Evolutionary conservation across 2,329 filamentous ascomycete genomes (phyloP), one percentile per base, ranked within the genome.

Genomic region (Fusarium sororula): DNA sequence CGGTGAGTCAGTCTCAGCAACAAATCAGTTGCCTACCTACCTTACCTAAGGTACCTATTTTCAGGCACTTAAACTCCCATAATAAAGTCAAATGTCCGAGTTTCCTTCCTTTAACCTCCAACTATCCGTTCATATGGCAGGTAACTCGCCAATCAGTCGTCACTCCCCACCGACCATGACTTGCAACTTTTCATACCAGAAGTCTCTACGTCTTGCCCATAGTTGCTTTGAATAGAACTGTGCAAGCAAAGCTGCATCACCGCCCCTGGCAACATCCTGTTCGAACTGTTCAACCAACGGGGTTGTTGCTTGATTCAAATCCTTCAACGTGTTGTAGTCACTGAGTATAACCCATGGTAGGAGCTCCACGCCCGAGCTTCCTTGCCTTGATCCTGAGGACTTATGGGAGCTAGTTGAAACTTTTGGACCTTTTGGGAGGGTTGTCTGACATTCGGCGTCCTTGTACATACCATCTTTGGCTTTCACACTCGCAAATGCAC

Each of bases 251-350:
- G 39, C 67, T 20, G 70, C 47, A 28, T 83, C 68, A 13, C 55
- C 68, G 0, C 80, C 75, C 13, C 66, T 37, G 2, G 64, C 51
- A 14, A 81, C 35, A 45, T 83, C 82, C n/a, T 71, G 70, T 45
- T 79, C 69, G 50, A 80, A 83, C 57, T 83, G 81, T 11, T 82
- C 77, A 32, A 83, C 75, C 15, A 83, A 42, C 7, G 35, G 69
- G 3, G 72, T 72, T 7, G 81, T 80, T 37, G 64, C 62, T 53
- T 64, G 50, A 35, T 80, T 75, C n/a, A 81, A 48, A 12, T 77
- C 60, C 24, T 70, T 73, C 8, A 83, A 59, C 9, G 70, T 67
- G 14, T 58, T 50, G 15, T 68, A n/a, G 17, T 81, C 75, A 17
- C 78, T 66, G 5, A 82, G 45, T 6, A 82, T 47, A 11, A 82